phyloP scores from a whole-genome alignment of 768 basidiomycete genomes.

The Rubroboletus satanas region DNA sequence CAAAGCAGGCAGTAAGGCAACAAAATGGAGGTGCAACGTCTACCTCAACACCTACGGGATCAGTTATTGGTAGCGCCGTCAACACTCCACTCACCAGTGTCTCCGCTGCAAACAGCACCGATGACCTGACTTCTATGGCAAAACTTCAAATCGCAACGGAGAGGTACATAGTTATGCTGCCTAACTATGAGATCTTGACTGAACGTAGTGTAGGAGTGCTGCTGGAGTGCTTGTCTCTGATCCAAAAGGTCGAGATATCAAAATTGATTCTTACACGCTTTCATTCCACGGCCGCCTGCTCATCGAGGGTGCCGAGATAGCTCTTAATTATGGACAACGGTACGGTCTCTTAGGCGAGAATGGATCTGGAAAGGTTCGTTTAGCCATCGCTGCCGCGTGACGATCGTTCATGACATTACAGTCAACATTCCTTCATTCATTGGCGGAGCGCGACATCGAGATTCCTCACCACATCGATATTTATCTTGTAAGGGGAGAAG shows the following conservation, averaged over 20 bases:
- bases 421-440: conserved; percentile 95
- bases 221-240: conserved; percentile 93
- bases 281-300: conserved; percentile 95
- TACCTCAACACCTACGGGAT: conserved; percentile 60
- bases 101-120: conserved; percentile 75
- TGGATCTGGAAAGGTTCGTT: conserved; percentile 91
- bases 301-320: conserved; percentile 60
- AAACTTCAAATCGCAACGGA: conserved; percentile 89
- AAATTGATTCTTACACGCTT: conserved; percentile 92
- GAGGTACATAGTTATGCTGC: conserved; percentile 45
- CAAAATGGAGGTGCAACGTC: conserved; percentile 42
- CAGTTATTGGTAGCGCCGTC: conserved; percentile 55
- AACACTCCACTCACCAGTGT: conserved; percentile 82
- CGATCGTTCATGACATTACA: conserved; percentile 28
- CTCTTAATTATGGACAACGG: conserved; percentile 85
- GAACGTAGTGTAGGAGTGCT: conserved; percentile 58
- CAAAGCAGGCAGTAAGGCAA: conserved; percentile 66
- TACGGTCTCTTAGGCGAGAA: conserved; percentile 97
- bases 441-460: conserved; percentile 91
- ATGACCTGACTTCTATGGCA: conserved; percentile 82
- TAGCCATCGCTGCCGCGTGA: conserved; percentile 8
- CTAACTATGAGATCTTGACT: not conserved
- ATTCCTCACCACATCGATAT: conserved; percentile 96
- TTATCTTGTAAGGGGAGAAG: conserved; percentile 94
- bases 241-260: conserved; percentile 90